These are phyloP conservation scores for Cladosporium colombiae DNA, from an alignment of 2,329 filamentous ascomycete species.

Conservation along the genomic window DNA sequence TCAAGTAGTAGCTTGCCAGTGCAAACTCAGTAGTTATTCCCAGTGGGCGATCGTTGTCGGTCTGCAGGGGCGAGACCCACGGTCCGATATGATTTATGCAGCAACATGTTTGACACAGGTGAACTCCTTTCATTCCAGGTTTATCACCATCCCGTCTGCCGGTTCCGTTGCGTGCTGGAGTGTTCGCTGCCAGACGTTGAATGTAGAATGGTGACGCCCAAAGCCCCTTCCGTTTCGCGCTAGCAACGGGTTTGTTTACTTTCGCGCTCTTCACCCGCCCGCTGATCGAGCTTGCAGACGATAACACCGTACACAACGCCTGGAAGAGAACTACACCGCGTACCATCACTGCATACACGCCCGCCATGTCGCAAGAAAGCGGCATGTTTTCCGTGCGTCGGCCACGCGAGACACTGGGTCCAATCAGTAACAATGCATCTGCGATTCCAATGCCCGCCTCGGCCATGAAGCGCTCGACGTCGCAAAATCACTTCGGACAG, in stretches of 20 bases:
- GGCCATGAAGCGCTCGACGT: conserved; percentile 89
- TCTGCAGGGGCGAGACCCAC: background rate
- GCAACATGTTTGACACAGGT: background rate
- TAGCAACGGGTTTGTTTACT: conserved; percentile 13
- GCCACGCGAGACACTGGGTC: conserved; percentile 88
- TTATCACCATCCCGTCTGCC: background rate
- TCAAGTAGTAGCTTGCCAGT: background rate
- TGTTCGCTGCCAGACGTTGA: background rate
- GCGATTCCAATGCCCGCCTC: conserved; percentile 88
- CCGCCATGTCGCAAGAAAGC: conserved; percentile 78
- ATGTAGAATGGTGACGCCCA: background rate
- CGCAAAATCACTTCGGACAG: conserved; percentile 66
- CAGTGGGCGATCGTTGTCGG: background rate
- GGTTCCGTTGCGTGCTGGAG: background rate
- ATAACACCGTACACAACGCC: background rate
- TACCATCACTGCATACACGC: background rate
- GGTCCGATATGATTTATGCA: background rate
- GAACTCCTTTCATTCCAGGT: background rate
- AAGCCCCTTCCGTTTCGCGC: background rate
- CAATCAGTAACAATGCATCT: conserved; percentile 73
- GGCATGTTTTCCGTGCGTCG: conserved; percentile 90
- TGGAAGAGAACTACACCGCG: background rate
- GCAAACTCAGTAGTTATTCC: background rate
- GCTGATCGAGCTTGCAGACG: background rate
- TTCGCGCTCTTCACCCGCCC: conserved; percentile 11